Evolutionary conservation across 805 yeast species (phyloP), one percentile per base, ranked within the genome.

Genomic region (Wickerhamiella dianesei): DNA sequence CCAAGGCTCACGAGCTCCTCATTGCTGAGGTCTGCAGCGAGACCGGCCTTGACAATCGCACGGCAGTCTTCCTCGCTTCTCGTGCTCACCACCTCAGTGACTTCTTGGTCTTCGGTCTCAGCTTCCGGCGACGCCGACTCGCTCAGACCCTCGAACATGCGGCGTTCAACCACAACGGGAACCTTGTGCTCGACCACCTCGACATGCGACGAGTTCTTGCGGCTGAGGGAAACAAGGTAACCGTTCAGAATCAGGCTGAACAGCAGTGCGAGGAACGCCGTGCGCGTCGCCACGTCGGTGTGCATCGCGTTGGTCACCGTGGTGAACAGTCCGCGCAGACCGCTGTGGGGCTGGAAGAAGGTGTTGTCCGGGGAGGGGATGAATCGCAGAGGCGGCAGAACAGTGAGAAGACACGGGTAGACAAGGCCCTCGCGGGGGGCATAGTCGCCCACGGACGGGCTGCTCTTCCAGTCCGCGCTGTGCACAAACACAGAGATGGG

Each of bases 241-340:
- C 82, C 77, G 62, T 92, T 92, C 53, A 84, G 78, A 4, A 82
- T 78, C 47, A 85, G 74, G 53, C 94, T 82, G 53, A 84, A 67
- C 21, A 82, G 78, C 50, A 88, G 76, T 9, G 77, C 78, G 51
- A 82, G 71, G 41, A 88, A 74, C 45, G 87, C 70, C 52, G 79
- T 75, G 16, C 54, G 51, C 25, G 46, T 25, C 3, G 53, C 50
- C 2, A 48, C 40, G 2, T 51, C 53, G 14, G 56, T 49, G 39
- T 42, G 37, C 32, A 47, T 40, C 21, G 47, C 19, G 13, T 45
- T 35, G 18, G 44, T 18, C 5, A 43, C 48, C 40, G 45, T 50
- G 12, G 32, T 12, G 32, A 25, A 25, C 6, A 25, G 32, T 6
- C 32, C 32, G 12, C 32, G 32, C 6, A 25, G 6, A 25, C 32